Base-by-base conservation (phyloP, 129 eudicot species). In the Flaveria bidentis region DNA sequence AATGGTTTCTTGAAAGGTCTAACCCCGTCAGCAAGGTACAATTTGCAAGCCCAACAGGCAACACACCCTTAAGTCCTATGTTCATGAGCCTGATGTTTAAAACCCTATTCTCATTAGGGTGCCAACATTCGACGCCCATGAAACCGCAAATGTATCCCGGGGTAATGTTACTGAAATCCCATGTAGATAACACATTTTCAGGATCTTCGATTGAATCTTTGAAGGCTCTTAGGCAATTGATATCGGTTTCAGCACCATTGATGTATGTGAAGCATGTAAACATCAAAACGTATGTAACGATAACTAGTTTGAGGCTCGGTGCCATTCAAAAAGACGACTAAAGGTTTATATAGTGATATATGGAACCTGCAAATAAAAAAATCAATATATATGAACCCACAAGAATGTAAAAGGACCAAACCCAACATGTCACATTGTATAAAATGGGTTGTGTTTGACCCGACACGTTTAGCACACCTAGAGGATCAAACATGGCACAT, bases 41-140 rank as follows among this genome's bases (percentile, higher is more conserved):
- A 50, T 75, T 77, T 8, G 18, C 18, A 25, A 92, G 22, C 5
- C 86, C 91, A 17, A 16, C 71, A 36, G 97, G 96, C 52, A 92
- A 87, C 46, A 39, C 26, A 12, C 97, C 97, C 58, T 74, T 78
- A 39, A 92, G 88, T 26, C 89, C 87, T 82, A 80, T 50, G 62
- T 73, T 72, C 9, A 84, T 9, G 36, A 92, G 84, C 2, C 67
- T 74, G 67, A 92, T 80, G 74, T 78, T 89, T 46, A 92, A 44
- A 26, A 92, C 90, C 72, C 76, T 82, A 63, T 78, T 82, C 73
- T 87, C 96, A 15, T 84, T 67, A 0, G 69, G 58, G 25, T 87
- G 84, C 97, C 96, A 89, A 71, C 97, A 92, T 0, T 85, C 86
- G 0, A 87, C 58, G 23, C 96, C 96, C 14, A 33, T 53, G 49